Evolutionary conservation across 495 filamentous ascomycete genomes (phyloP).

Genomic region (Trichoderma orchidacearum): DNA sequence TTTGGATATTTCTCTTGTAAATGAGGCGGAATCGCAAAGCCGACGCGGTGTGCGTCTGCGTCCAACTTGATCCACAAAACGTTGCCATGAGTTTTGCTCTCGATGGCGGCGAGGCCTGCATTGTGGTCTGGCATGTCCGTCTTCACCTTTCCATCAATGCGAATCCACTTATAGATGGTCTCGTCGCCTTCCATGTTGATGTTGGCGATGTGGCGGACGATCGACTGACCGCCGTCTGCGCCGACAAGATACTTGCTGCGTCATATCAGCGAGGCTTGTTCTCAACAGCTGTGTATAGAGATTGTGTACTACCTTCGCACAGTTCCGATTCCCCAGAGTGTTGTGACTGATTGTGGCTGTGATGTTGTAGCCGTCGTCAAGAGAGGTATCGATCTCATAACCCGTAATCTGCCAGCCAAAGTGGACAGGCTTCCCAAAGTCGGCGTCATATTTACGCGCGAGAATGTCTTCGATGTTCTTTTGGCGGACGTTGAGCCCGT

Average conservation of each 20-base stretch:
- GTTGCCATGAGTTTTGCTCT: background rate
- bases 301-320: background rate
- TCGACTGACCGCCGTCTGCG: background rate
- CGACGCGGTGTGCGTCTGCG: background rate
- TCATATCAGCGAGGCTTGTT: no score
- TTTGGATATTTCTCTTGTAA: background rate
- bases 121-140: conserved; percentile 1
- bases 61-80: background rate
- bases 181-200: background rate
- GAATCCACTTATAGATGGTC: background rate
- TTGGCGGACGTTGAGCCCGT: background rate
- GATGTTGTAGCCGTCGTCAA: background rate
- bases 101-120: background rate
- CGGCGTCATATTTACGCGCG: background rate
- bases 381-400: background rate
- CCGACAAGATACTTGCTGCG: background rate
- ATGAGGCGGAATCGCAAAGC: background rate
- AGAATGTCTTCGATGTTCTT: background rate
- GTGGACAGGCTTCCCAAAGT: background rate
- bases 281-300: no score
- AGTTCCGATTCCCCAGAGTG: background rate
- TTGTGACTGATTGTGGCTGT: background rate
- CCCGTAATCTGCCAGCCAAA: background rate
- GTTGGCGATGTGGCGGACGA: background rate
- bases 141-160: background rate